Conservation (phyloP, 192 early-diverging fungal species). For the Kickxella alabastrina region DNA sequence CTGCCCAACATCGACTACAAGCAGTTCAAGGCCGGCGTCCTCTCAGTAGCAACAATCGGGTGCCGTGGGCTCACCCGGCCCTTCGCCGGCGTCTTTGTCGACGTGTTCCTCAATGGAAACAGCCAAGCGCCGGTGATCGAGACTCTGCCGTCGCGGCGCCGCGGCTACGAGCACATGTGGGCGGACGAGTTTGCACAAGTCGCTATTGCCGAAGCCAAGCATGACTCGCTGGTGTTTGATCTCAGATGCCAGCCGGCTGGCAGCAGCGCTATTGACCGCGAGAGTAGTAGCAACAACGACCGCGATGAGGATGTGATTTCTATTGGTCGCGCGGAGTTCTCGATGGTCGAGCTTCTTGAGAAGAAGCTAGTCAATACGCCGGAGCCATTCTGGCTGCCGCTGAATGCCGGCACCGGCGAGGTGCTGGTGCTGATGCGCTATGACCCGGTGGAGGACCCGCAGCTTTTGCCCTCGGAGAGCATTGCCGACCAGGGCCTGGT, state of each 20-base stretch:
- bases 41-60: conserved; percentile 38
- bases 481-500: conserved; percentile 63
- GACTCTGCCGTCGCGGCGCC: conserved; percentile 44
- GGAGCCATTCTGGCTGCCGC: conserved; percentile 49
- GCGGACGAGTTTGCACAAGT: conserved; percentile 47
- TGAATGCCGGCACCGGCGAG: conserved; percentile 51
- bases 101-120: conserved; percentile 46
- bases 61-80: conserved; percentile 49
- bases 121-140: conserved; percentile 44
- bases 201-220: conserved; percentile 32
- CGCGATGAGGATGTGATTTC: conserved; percentile 52
- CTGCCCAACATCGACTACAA: conserved; percentile 51
- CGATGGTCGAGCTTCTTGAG: conserved; percentile 44
- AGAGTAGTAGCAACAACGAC: conserved; percentile 23
- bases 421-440: conserved; percentile 50
- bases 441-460: conserved; percentile 45
- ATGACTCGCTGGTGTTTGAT: conserved; percentile 39
- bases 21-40: conserved; percentile 45
- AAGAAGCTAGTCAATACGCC: conserved; percentile 47
- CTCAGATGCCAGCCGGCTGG: conserved; percentile 39
- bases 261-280: conserved; percentile 10
- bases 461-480: conserved; percentile 45
- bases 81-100: conserved; percentile 49
- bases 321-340: conserved; percentile 46
- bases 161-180: conserved; percentile 51